Evolutionary conservation across 164 flowering plant species (phyloP).

Genomic region (Stephania japonica): DNA sequence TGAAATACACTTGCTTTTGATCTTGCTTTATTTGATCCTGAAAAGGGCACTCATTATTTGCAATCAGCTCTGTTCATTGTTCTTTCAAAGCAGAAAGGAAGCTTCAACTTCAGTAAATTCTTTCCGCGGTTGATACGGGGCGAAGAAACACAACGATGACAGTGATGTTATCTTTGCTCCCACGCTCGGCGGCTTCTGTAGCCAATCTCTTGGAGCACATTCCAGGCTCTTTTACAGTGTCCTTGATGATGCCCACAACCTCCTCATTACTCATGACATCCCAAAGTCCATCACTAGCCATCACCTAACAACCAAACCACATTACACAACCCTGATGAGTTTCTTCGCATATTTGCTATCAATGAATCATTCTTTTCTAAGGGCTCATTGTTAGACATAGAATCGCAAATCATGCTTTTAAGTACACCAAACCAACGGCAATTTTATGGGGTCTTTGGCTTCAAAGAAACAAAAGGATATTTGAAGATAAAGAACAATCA

Average conservation of each 20-base stretch:
- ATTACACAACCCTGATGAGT: not conserved
- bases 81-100: not conserved
- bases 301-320: conserved; percentile 43
- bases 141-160: conserved; percentile 84
- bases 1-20: not conserved
- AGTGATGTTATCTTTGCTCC: conserved; percentile 92
- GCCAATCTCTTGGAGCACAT: conserved; percentile 96
- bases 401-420: not conserved
- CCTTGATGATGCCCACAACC: conserved; percentile 61
- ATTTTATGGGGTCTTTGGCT: too few species aligned
- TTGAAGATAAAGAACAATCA: too few species aligned
- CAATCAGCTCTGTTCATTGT: not conserved
- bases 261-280: conserved; percentile 73
- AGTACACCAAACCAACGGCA: not conserved
- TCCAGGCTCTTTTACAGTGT: conserved; percentile 89
- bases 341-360: not conserved
- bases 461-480: too few species aligned
- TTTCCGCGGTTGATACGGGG: conserved; percentile 84
- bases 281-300: conserved; percentile 99
- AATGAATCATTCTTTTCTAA: not conserved
- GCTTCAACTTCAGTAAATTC: conserved; percentile 42
- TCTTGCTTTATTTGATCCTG: not conserved
- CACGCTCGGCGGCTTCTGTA: conserved; percentile 83
- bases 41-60: not conserved
- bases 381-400: not conserved